Base-by-base conservation (phyloP, 208 protist genomes). In the Trypanosomatidae sp. region DNA sequence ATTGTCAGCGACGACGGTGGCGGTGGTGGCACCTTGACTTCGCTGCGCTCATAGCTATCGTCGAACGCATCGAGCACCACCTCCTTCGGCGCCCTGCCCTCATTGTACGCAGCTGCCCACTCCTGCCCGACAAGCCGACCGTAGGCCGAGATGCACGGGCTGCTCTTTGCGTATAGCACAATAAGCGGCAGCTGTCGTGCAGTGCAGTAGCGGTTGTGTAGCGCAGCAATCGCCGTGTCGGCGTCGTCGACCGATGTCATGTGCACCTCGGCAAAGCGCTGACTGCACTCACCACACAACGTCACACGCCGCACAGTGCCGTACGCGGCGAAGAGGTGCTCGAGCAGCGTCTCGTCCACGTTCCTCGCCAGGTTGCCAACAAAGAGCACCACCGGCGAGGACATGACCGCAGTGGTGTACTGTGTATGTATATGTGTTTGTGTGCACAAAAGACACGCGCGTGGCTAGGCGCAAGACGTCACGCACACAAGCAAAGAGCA, bases 301-400 rank as follows among this genome's bases (percentile, higher is more conserved):
- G 72, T 46, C 10, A 81, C 76, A 18, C 65, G 25, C 25, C 66
- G 48, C 19, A 92, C 83, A 6, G 70, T 32, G 5, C 78, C 83
- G 44, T 87, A 92, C 1, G 83, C 68, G 22, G 75, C 84, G 43
- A 92, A 92, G 15, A 92, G 67, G 4, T 75, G 71, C 49, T 88
- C 72, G 2, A 88, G 61, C 44, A 86, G 88, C 53, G 80, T 77
- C 11, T 66, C 65, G 53, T 92, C 86, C 4, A 74, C 74, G 16
- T 79, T 71, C 8, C 56, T 51, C 19, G 78, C 75, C 13, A 92
- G 56, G 56, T 92, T 92, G 2, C 56, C 67, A 16, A 92, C 83
- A 37, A 92, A 87, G 27, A 92, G 40, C 3, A 75, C 56, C 5
- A 64, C 60, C 26, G 53, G 48, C 25, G 37, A 37, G 25, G 21